These are phyloP conservation scores for Raffaelea ambrosiae DNA, from an alignment of 2,329 filamentous ascomycete genomes.

Conservation along the genomic window DNA sequence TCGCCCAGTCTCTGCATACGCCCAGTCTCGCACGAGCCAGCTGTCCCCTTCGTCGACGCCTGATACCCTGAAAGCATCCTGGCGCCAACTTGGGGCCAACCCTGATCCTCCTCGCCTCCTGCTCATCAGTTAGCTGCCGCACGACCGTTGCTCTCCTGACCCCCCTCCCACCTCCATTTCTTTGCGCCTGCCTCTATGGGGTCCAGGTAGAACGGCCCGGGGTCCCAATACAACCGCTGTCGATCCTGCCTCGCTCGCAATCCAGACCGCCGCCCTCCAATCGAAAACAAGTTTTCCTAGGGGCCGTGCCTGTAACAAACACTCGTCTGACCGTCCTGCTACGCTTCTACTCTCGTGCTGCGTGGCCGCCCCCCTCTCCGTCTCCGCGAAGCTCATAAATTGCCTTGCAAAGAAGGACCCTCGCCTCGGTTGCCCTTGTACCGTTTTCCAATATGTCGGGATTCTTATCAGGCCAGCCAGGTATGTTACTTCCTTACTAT, in stretches of 20 bases:
- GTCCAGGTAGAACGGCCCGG: slow-evolving; percentile 4
- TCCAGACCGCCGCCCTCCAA: background rate
- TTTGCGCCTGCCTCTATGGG: background rate
- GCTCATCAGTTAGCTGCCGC: too few relatives aligned
- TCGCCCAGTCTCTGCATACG: too few relatives aligned
- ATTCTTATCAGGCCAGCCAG: slow-evolving; percentile 11
- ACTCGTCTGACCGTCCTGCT: background rate
- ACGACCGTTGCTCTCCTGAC: background rate
- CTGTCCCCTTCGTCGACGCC: too few relatives aligned
- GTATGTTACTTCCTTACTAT: slow-evolving; percentile 7
- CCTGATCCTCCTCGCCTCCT: background rate
- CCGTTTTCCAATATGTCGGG: slow-evolving; percentile 8
- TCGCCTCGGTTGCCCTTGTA: background rate
- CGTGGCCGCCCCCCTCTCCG: background rate
- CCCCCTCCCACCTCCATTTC: background rate
- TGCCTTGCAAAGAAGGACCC: background rate
- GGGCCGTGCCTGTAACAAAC: slow-evolving; percentile 4
- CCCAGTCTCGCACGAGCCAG: too few relatives aligned
- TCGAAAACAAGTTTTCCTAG: slow-evolving; percentile 5
- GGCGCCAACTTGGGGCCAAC: too few relatives aligned
- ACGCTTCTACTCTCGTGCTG: background rate
- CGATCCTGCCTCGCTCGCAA: slow-evolving; percentile 2
- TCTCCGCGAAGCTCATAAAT: background rate
- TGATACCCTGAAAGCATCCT: too few relatives aligned
- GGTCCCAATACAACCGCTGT: slow-evolving; percentile 5